phyloP scores from a whole-genome alignment of 371 early-diverging fungal species.

The Amoeboaphelidium occidentale region DNA sequence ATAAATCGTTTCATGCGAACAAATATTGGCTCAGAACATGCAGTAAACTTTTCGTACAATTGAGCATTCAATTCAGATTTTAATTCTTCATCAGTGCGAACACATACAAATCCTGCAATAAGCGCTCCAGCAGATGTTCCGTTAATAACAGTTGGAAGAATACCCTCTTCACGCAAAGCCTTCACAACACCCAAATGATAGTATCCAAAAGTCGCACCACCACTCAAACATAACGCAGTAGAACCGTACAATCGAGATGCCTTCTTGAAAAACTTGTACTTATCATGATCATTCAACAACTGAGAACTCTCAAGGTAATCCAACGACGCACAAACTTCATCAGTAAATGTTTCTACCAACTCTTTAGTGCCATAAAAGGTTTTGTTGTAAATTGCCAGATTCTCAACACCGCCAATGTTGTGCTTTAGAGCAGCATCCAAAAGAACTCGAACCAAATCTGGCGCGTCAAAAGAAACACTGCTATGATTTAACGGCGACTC shows the following conservation, averaged over 20 bases:
- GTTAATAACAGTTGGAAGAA: conserved; percentile 20
- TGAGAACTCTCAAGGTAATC: conserved; percentile 12
- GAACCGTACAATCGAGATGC: conserved; percentile 10
- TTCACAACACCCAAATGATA: conserved; percentile 20
- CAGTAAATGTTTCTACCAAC: conserved; percentile 14
- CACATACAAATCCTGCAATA: conserved; percentile 14
- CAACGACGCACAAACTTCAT: conserved; percentile 9
- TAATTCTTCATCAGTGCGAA: conserved; percentile 20
- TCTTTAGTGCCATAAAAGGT: conserved; percentile 18
- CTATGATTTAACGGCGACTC: neutral
- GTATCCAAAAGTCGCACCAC: conserved; percentile 18
- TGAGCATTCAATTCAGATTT: conserved; percentile 8
- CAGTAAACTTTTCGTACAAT: conserved; percentile 5
- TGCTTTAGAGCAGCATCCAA: conserved; percentile 33
- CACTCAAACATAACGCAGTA: conserved; percentile 28
- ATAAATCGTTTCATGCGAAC: conserved; percentile 8
- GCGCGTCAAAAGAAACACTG: neutral
- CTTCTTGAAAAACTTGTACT: conserved; percentile 13
- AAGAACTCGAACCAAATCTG: conserved; percentile 2
- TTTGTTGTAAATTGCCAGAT: conserved; percentile 23
- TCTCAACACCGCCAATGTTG: conserved; percentile 58
- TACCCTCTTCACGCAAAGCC: conserved; percentile 14
- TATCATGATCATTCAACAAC: conserved; percentile 6
- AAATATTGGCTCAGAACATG: conserved; percentile 6
- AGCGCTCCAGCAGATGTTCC: conserved; percentile 19